Conservation (phyloP, 345 rosid species). For the Chamaenerion angustifolium region DNA sequence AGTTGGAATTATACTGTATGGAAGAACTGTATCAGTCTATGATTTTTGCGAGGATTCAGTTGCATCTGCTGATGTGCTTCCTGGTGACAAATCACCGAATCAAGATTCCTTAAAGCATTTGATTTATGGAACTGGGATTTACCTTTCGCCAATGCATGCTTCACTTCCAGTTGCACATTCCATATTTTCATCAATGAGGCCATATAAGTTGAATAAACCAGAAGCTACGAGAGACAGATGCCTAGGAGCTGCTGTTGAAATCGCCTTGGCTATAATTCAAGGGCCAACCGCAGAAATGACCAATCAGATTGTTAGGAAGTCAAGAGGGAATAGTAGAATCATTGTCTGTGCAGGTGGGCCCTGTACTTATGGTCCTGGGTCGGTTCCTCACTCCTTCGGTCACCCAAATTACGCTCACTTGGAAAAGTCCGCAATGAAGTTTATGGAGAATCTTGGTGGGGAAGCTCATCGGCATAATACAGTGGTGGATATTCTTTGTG, state of each 20-base stretch:
- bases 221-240: conserved; percentile 91
- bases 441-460: conserved; percentile 79
- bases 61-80: conserved; percentile 95
- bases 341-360: conserved; percentile 97
- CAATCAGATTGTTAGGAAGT: conserved; percentile 70
- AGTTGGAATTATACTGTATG: conserved; percentile 74
- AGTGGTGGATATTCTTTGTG: conserved; percentile 84
- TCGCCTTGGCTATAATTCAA: conserved; percentile 77
- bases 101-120: conserved; percentile 69
- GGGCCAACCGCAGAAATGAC: conserved; percentile 93
- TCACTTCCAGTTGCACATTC: conserved; percentile 83
- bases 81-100: conserved; percentile 71
- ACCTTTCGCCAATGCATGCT: conserved; percentile 90
- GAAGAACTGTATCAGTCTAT: conserved; percentile 73
- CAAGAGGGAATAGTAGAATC: conserved; percentile 79
- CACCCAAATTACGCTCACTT: conserved; percentile 80
- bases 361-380: conserved; percentile 80
- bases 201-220: conserved; percentile 51
- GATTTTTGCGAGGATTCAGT: conserved; percentile 86
- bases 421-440: conserved; percentile 75
- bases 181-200: conserved; percentile 84
- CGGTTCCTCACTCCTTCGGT: conserved; percentile 68
- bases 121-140: conserved; percentile 87
- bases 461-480: conserved; percentile 64
- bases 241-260: conserved; percentile 81